These are phyloP conservation scores for Pythium biforme DNA, from an alignment of 352 stramenopile species.

Conservation along the genomic window DNA sequence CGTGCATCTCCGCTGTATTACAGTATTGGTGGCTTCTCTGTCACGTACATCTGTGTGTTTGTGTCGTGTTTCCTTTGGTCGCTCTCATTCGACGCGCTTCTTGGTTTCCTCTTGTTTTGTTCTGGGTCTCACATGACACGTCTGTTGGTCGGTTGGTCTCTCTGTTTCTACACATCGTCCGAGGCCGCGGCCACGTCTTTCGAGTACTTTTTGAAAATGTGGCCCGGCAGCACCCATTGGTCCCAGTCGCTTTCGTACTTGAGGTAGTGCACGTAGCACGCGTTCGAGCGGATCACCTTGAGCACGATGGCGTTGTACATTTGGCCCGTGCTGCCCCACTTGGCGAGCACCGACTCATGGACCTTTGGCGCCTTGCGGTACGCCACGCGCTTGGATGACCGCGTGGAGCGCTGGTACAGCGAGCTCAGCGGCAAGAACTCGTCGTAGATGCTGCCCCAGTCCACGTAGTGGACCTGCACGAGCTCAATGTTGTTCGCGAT, in stretches of 20 bases:
- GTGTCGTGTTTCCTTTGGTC: no score
- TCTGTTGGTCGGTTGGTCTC: no score
- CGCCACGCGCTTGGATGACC: constrained; percentile 46
- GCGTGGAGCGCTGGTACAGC: constrained; percentile 50
- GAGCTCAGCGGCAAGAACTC: constrained; percentile 66
- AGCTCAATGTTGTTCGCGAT: constrained; percentile 69
- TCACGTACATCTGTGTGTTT: no score
- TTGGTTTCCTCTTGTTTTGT: no score
- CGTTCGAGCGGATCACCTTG: constrained; percentile 75
- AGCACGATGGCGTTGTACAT: constrained; percentile 80
- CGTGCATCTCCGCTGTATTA: no score
- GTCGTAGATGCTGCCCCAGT: constrained; percentile 84
- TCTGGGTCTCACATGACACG: no score
- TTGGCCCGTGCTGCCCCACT: constrained; percentile 66
- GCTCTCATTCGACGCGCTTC: no score
- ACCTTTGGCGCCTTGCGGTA: constrained; percentile 65
- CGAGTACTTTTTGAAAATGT: constrained; percentile 78
- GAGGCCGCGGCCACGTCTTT: constrained; percentile 4
- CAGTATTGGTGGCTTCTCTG: no score
- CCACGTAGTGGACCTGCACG: constrained; percentile 75
- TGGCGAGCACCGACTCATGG: constrained; percentile 70
- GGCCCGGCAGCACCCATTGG: constrained; percentile 73
- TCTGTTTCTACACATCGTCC: not conserved
- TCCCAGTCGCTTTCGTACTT: constrained; percentile 87
- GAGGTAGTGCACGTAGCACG: constrained; percentile 78